Evolutionary conservation across 768 basidiomycete species (phyloP).

Genomic region (Trametes sanguinea): DNA sequence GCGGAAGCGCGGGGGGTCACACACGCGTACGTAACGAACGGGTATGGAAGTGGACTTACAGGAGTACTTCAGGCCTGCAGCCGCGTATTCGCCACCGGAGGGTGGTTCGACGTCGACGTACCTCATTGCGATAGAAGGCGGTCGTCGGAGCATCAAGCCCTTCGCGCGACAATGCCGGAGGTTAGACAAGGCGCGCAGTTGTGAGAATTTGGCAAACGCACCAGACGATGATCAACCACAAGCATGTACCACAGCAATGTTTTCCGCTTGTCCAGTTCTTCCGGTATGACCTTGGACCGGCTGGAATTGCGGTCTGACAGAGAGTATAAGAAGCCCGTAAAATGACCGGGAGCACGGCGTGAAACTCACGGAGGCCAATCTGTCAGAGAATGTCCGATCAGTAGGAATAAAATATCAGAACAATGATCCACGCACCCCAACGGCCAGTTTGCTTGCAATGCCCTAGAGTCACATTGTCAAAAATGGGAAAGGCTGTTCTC

Average conservation of each 20-base stretch:
- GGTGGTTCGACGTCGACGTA: conserved; percentile 63
- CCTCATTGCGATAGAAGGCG: conserved; percentile 63
- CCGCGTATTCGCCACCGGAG: conserved; percentile 28
- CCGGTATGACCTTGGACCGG: conserved; percentile 64
- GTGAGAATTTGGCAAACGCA: conserved; percentile 39
- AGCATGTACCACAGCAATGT: conserved; percentile 76
- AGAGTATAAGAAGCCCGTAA: conserved; percentile 7
- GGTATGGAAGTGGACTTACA: conserved; percentile 11
- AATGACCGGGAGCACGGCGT: conserved; percentile 16
- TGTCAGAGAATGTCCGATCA: conserved; percentile 35
- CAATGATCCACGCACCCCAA: conserved; percentile 37
- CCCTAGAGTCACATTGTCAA: conserved; percentile 31
- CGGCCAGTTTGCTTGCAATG: conserved; percentile 70
- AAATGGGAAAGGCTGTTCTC: background rate
- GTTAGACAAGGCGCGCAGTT: conserved; percentile 7
- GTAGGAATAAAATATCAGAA: background rate
- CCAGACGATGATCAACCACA: conserved; percentile 65
- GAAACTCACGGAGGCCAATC: conserved; percentile 64
- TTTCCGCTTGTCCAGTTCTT: conserved; percentile 69
- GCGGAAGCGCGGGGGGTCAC: background rate
- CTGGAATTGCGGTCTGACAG: conserved; percentile 65
- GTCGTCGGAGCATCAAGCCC: conserved; percentile 72
- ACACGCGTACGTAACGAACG: background rate
- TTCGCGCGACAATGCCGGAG: conserved; percentile 32
- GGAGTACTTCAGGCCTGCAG: conserved; percentile 34